phyloP scores from a whole-genome alignment of 192 early-diverging fungal genomes.

The Phycomyces blakesleeanus region DNA sequence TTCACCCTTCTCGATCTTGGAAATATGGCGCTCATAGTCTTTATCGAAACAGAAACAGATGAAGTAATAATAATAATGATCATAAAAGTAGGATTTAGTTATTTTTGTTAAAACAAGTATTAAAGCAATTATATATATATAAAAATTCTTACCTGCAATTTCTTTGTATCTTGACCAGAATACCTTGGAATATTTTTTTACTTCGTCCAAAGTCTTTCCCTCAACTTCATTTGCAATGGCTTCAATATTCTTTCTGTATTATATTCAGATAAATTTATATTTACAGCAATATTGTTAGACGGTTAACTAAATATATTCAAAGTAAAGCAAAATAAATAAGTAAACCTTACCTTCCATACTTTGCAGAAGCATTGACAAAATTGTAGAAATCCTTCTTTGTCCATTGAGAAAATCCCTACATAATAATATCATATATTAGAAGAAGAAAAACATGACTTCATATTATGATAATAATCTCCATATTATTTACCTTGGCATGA shows the following conservation, averaged over 20 bases:
- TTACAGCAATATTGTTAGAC: background rate
- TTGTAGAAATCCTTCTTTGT: constrained; percentile 82
- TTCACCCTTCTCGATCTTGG: constrained; percentile 89
- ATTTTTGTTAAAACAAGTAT: too few relatives aligned
- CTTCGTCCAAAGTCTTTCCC: constrained; percentile 86
- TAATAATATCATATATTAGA: background rate
- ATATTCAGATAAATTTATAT: too few relatives aligned
- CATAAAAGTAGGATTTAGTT: too few relatives aligned
- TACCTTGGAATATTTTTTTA: constrained; percentile 78
- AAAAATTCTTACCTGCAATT: constrained; percentile 33
- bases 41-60: constrained; percentile 14
- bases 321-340: background rate
- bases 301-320: background rate
- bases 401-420: constrained; percentile 83
- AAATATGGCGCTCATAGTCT: constrained; percentile 83
- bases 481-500: constrained; percentile 31
- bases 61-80: too few relatives aligned
- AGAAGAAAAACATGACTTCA: too few relatives aligned
- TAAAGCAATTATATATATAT: too few relatives aligned
- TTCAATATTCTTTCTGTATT: constrained; percentile 56
- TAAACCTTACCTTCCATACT: constrained; percentile 53
- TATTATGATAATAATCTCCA: too few relatives aligned
- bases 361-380: constrained; percentile 84
- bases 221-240: constrained; percentile 88
- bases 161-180: constrained; percentile 92